Conservation (phyloP, 2,329 filamentous ascomycete species). For the Hawksworthiomyces lignivorus region DNA sequence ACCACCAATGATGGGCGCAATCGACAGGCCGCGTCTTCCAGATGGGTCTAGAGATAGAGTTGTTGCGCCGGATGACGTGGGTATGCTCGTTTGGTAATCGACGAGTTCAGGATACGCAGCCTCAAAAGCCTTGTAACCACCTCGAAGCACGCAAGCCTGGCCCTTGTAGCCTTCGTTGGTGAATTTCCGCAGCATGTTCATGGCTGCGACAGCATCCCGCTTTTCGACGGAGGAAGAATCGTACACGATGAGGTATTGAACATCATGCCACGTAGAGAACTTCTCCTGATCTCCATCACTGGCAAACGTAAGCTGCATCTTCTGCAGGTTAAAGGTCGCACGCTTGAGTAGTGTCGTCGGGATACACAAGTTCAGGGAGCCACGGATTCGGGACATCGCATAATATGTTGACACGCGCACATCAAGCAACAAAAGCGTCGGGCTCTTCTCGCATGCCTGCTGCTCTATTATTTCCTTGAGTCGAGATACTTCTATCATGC, state of each 20-base stretch:
- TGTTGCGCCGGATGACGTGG: conserved; percentile 28
- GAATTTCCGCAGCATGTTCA: conserved; percentile 93
- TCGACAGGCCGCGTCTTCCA: conserved; percentile 35
- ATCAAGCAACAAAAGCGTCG: conserved; percentile 62
- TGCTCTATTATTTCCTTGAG: conserved; percentile 49
- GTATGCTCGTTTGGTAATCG: conserved; percentile 39
- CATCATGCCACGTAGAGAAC: conserved; percentile 70
- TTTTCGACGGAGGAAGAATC: conserved; percentile 68
- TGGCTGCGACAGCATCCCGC: conserved; percentile 71
- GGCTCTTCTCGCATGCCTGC: conserved; percentile 22
- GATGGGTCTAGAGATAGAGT: conserved; percentile 41
- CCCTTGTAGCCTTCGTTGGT: conserved; percentile 74
- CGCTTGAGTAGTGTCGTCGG: conserved; percentile 89
- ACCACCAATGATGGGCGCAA: conserved; percentile 79
- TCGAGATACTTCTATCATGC: conserved; percentile 45
- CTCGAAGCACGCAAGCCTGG: conserved; percentile 64
- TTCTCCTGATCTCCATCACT: conserved; percentile 58
- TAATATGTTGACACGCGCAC: conserved; percentile 82
- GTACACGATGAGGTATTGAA: conserved; percentile 77
- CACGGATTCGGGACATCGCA: conserved; percentile 62
- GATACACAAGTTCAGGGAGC: conserved; percentile 88
- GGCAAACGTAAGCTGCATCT: conserved; percentile 80
- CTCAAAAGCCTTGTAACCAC: conserved; percentile 72
- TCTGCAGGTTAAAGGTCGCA: conserved; percentile 81
- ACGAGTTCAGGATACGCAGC: conserved; percentile 57